phyloP scores from a whole-genome alignment of 768 basidiomycete genomes.

The Rubroboletus satanas region DNA sequence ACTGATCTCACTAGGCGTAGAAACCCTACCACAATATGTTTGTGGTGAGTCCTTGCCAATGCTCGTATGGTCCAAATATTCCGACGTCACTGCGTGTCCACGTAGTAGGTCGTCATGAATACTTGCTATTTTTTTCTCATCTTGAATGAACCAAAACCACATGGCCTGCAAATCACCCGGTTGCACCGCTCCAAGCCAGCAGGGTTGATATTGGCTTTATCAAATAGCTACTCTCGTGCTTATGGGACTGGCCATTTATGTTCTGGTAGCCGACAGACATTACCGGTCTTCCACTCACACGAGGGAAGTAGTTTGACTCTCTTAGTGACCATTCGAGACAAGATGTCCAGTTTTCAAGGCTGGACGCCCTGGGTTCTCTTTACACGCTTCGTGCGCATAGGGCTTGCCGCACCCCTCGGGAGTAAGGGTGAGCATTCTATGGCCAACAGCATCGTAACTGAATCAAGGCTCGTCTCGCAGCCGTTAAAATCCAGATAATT shows the following conservation, averaged over 20 bases:
- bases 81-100: background rate
- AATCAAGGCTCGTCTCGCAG: background rate
- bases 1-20: background rate
- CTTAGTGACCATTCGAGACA: background rate
- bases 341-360: background rate
- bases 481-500: no score
- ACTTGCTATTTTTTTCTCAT: background rate
- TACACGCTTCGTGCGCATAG: background rate
- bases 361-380: background rate
- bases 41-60: background rate
- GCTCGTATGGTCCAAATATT: background rate
- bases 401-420: background rate
- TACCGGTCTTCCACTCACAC: background rate
- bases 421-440: background rate
- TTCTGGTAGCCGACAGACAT: background rate
- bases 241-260: background rate
- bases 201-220: background rate
- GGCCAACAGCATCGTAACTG: background rate
- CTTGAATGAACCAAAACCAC: background rate
- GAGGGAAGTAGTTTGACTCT: background rate
- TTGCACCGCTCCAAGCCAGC: background rate
- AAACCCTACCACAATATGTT: background rate
- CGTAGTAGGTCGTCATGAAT: background rate
- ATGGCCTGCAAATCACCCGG: background rate
- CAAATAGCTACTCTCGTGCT: background rate